These are phyloP conservation scores for Neospermospora avenae DNA, from an alignment of 2,329 filamentous ascomycete species.

Conservation along the genomic window DNA sequence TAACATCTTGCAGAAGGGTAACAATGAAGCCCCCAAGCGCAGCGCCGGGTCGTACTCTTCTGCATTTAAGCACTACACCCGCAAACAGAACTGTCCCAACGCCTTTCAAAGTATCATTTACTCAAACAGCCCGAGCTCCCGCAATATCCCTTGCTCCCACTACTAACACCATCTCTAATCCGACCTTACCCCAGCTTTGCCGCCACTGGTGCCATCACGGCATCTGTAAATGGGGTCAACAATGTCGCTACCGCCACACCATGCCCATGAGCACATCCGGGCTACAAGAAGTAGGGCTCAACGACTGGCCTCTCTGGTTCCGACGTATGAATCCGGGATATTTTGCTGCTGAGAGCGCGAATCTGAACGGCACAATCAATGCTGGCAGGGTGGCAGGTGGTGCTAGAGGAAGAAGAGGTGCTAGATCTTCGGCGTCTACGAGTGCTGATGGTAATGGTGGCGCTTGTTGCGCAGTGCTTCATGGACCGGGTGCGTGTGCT, in stretches of 20 bases:
- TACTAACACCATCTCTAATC: neutral
- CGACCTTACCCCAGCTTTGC: conserved; percentile 34
- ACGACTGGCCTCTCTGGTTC: conserved; percentile 44
- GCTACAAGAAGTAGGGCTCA: conserved; percentile 43
- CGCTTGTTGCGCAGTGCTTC: conserved; percentile 4
- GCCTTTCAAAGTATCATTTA: neutral
- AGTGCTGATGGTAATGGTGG: conserved; percentile 1
- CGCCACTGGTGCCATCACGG: conserved; percentile 49
- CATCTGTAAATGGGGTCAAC: conserved; percentile 43
- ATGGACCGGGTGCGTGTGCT: neutral
- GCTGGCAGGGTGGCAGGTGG: neutral
- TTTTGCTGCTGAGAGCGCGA: conserved; percentile 18
- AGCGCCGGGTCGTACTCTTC: neutral
- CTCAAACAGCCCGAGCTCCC: neutral
- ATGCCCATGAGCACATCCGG: conserved; percentile 45
- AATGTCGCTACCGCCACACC: conserved; percentile 44
- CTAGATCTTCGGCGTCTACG: neutral
- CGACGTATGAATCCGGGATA: conserved; percentile 25
- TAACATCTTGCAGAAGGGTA: neutral
- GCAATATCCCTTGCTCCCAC: neutral
- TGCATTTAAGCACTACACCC: neutral
- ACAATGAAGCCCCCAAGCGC: neutral
- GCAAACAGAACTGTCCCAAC: neutral
- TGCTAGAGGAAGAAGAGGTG: neutral
- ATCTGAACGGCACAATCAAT: neutral